Evolutionary conservation across 2,329 filamentous ascomycete genomes (phyloP).

Genomic region (Alternaria tenuissima): DNA sequence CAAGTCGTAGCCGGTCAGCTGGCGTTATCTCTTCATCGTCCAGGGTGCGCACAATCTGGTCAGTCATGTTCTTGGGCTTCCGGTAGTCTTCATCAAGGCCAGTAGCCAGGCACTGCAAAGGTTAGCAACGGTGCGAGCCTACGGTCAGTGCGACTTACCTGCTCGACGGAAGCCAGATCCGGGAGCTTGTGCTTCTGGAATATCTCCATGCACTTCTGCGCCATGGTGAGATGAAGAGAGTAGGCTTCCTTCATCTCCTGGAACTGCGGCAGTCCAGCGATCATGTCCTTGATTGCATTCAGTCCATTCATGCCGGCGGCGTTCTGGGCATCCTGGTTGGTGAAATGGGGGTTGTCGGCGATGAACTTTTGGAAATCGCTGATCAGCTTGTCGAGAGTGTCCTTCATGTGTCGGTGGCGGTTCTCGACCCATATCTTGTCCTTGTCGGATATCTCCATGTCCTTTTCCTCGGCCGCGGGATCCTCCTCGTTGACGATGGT

Average conservation of each 20-base stretch:
- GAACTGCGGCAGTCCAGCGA: conserved; percentile 92
- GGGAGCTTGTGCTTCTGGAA: conserved; percentile 86
- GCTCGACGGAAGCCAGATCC: conserved; percentile 87
- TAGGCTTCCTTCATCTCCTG: conserved; percentile 96
- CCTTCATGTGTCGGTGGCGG: conserved; percentile 95
- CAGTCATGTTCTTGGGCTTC: conserved; percentile 88
- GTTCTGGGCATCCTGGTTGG: conserved; percentile 72
- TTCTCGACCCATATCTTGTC: conserved; percentile 97
- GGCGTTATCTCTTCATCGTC: conserved; percentile 80
- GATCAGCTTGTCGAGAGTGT: conserved; percentile 93
- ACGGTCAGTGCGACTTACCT: conserved; percentile 56
- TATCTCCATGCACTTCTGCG: conserved; percentile 93
- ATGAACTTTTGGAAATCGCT: conserved; percentile 92
- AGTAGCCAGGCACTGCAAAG: conserved; percentile 74
- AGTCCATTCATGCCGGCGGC: conserved; percentile 82
- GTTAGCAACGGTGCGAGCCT: conserved; percentile 8
- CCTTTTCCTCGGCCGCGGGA: conserved; percentile 77
- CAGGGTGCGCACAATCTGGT: conserved; percentile 84
- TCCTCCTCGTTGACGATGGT: conserved; percentile 80
- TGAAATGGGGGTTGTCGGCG: conserved; percentile 90
- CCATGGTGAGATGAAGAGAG: conserved; percentile 94
- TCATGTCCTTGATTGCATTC: conserved; percentile 95
- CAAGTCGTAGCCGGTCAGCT: conserved; percentile 81
- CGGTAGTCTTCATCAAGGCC: conserved; percentile 91
- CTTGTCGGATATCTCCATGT: conserved; percentile 88